phyloP scores from a whole-genome alignment of 176 grass and related monocot species.

The Coix lacrymajobi region DNA sequence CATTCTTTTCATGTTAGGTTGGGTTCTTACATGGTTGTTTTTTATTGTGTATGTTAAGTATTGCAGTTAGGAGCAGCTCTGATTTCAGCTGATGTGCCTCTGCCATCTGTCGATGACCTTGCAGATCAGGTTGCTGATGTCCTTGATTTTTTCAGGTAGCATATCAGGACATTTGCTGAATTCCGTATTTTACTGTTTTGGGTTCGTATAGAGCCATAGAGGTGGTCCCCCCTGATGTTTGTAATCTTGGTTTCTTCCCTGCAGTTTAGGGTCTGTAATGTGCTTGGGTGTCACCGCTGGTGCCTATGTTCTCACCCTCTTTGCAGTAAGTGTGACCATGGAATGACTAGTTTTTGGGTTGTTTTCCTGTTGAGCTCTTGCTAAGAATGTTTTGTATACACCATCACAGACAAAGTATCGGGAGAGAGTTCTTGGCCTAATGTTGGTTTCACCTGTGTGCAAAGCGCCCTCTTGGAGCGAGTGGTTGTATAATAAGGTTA shows the following conservation, averaged over 20 bases:
- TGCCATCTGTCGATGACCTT: constrained; percentile 70
- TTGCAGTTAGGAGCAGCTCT: constrained; percentile 90
- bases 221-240: constrained; percentile 4
- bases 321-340: constrained; percentile 54
- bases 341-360: constrained; percentile 2
- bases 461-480: constrained; percentile 97
- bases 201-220: not conserved
- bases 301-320: constrained; percentile 89
- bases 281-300: constrained; percentile 95
- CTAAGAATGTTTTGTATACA: constrained; percentile 14
- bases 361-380: not conserved
- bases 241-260: constrained; percentile 18
- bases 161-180: not conserved
- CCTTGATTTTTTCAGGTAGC: constrained; percentile 94
- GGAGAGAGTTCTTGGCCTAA: constrained; percentile 79
- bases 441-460: constrained; percentile 92
- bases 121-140: constrained; percentile 83
- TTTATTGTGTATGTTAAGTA: constrained; percentile 26
- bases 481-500: constrained; percentile 94
- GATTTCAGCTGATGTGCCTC: constrained; percentile 60
- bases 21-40: constrained; percentile 28
- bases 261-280: constrained; percentile 85
- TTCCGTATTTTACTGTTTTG: not conserved
- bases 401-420: constrained; percentile 63
- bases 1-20: not conserved